These are phyloP conservation scores for Colletotrichum truncatum DNA, from an alignment of 2,329 filamentous ascomycete species.

Conservation along the genomic window DNA sequence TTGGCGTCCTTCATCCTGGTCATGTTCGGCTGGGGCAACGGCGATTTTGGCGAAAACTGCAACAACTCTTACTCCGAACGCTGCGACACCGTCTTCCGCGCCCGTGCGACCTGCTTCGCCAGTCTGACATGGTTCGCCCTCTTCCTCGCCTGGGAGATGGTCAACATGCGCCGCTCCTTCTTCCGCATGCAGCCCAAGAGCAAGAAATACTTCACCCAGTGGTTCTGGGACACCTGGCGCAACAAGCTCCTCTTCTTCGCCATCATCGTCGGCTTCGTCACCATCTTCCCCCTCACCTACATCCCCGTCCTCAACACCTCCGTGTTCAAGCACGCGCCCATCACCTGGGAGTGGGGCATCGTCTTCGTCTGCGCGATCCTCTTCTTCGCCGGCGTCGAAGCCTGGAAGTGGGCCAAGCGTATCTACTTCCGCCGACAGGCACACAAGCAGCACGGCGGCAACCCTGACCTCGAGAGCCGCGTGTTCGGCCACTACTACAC, in stretches of 20 bases:
- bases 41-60: slow-evolving; percentile 66
- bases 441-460: slow-evolving; percentile 30
- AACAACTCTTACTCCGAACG: slow-evolving; percentile 62
- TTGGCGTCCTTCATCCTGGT: slow-evolving; percentile 62
- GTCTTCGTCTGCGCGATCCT: slow-evolving; percentile 62
- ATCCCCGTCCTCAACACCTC: slow-evolving; percentile 65
- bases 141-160: slow-evolving; percentile 81
- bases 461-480: slow-evolving; percentile 41
- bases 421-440: slow-evolving; percentile 45
- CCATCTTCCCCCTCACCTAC: slow-evolving; percentile 61
- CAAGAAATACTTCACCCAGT: slow-evolving; percentile 69
- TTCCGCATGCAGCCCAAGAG: slow-evolving; percentile 76
- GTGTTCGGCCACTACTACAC: slow-evolving; percentile 43
- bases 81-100: slow-evolving; percentile 72
- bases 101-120: slow-evolving; percentile 76
- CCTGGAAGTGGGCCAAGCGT: slow-evolving; percentile 68
- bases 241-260: slow-evolving; percentile 77
- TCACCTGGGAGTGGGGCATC: slow-evolving; percentile 70
- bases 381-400: slow-evolving; percentile 67
- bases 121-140: slow-evolving; percentile 79
- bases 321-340: slow-evolving; percentile 66
- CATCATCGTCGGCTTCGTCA: slow-evolving; percentile 55
- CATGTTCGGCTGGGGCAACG: slow-evolving; percentile 58
- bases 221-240: slow-evolving; percentile 72
- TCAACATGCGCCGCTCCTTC: slow-evolving; percentile 75